Conservation (phyloP, 179 eudicot genomes). For the Camellia oleifera region DNA sequence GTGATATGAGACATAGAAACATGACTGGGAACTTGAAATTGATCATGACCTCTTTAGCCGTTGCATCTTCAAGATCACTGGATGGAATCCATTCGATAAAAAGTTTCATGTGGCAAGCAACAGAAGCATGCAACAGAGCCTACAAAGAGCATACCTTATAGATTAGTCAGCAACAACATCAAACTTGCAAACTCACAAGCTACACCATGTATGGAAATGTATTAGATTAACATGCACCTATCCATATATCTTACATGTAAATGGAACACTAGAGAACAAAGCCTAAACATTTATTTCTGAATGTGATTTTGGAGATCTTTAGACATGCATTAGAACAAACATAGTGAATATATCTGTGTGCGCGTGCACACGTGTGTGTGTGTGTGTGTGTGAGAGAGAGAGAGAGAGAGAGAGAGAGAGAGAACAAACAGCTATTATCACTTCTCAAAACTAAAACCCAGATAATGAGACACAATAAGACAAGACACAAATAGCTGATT, state of each 20-base stretch:
- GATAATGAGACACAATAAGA: not conserved
- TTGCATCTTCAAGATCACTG: slow-evolving; percentile 74
- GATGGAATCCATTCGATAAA: slow-evolving; percentile 75
- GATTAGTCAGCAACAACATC: slow-evolving; percentile 13
- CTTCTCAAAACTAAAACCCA: not conserved
- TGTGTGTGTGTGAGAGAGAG: too few relatives aligned
- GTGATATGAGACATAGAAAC: not conserved
- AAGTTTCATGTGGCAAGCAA: slow-evolving; percentile 60
- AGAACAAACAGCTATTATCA: not conserved
- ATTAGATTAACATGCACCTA: not conserved
- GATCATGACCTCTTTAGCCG: slow-evolving; percentile 46
- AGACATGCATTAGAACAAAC: slow-evolving; percentile 3
- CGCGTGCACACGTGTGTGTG: not conserved
- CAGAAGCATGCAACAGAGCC: slow-evolving; percentile 91
- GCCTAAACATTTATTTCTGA: not conserved
- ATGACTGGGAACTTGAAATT: slow-evolving; percentile 4
- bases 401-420: not conserved
- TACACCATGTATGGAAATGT: not conserved
- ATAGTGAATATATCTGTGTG: not conserved
- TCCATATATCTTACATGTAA: not conserved
- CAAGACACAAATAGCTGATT: slow-evolving; percentile 6
- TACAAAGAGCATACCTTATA: slow-evolving; percentile 2
- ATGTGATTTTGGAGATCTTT: not conserved
- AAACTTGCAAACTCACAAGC: too few relatives aligned
- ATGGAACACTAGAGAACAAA: not conserved